Percentiles rank a stretch among this genome's conserved stretches.
phyloP scores from a whole-genome alignment of 164 flowering plant species.

The Cinnamomum micranthum region DNA sequence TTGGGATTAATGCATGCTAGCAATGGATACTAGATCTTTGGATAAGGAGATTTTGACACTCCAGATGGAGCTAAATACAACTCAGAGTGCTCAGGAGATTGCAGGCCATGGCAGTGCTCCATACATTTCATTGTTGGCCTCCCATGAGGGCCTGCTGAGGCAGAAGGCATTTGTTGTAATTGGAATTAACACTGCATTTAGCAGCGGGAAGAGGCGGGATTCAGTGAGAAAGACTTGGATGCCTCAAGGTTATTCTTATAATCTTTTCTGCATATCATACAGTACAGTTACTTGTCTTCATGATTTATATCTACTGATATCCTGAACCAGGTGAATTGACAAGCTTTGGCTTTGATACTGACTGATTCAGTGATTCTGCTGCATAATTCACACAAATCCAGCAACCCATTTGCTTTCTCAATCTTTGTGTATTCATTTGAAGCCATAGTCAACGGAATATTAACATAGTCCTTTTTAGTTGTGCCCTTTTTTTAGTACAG shows the following conservation, averaged over 20 bases:
- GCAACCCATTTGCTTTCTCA: not conserved
- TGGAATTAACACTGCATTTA: constrained; percentile 95
- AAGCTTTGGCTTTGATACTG: not conserved
- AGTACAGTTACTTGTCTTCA: not conserved
- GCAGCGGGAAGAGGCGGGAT: constrained; percentile 66
- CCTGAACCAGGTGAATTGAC: not conserved
- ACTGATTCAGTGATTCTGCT: not conserved
- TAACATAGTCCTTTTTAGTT: too few relatives aligned
- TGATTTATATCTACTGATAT: too few relatives aligned
- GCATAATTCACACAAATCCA: too few relatives aligned
- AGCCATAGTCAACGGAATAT: not conserved
- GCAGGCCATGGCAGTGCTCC: constrained; percentile 23
- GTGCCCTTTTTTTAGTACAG: too few relatives aligned
- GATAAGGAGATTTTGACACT: constrained; percentile 76
- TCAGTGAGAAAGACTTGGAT: constrained; percentile 61
- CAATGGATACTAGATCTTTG: constrained; percentile 40
- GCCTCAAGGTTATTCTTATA: constrained; percentile 47
- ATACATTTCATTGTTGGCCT: constrained; percentile 10
- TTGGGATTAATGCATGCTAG: not conserved
- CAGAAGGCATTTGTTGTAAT: constrained; percentile 82
- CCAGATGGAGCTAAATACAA: constrained; percentile 74
- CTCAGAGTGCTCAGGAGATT: constrained; percentile 50
- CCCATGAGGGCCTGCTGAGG: constrained; percentile 29
- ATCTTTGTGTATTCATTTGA: too few relatives aligned
- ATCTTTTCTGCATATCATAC: not conserved